Percentiles rank a stretch among this genome's conserved stretches.
Evolutionary conservation across 2,329 filamentous ascomycete species (phyloP).

Genomic region (Polychaeton citri): DNA sequence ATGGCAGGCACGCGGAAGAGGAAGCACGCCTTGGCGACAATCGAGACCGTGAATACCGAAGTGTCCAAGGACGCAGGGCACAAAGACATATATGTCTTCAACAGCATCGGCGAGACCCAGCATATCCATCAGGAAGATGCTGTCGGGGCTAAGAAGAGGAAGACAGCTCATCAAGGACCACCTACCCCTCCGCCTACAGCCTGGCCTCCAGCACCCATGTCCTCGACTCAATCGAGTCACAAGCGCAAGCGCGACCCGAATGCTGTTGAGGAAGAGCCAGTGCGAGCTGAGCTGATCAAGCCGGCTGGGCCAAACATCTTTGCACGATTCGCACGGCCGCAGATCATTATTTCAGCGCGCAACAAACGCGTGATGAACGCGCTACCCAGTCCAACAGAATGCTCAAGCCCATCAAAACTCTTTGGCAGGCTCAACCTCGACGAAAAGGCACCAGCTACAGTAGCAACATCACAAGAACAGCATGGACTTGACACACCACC

Average conservation of each 20-base stretch:
- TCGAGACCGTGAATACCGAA: conserved; percentile 4
- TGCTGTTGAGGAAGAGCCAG: conserved; percentile 8
- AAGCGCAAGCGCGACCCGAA: conserved; percentile 16
- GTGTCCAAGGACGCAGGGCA: conserved; percentile 4
- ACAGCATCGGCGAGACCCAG: conserved; percentile 8
- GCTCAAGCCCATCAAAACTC: conserved; percentile 13
- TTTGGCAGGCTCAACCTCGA: conserved; percentile 21
- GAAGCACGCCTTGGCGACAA: conserved; percentile 9
- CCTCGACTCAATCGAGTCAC: not conserved
- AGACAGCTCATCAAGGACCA: conserved; percentile 9
- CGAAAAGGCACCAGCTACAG: conserved; percentile 8
- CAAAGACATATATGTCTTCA: conserved; percentile 12
- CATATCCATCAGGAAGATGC: not conserved
- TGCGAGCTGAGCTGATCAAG: conserved; percentile 6
- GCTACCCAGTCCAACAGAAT: conserved; percentile 22
- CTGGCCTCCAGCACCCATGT: not conserved
- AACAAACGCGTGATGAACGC: conserved; percentile 20
- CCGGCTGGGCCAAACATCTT: conserved; percentile 3
- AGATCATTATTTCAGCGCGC: conserved; percentile 12
- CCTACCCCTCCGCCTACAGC: conserved; percentile 7
- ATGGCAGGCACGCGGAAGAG: conserved; percentile 17
- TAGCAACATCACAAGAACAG: conserved; percentile 8
- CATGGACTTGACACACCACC: conserved; percentile 20
- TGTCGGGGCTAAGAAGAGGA: conserved; percentile 11
- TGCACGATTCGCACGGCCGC: conserved; percentile 6